Base-by-base conservation (phyloP, 2,329 filamentous ascomycete species). In the Alternaria viburni region DNA sequence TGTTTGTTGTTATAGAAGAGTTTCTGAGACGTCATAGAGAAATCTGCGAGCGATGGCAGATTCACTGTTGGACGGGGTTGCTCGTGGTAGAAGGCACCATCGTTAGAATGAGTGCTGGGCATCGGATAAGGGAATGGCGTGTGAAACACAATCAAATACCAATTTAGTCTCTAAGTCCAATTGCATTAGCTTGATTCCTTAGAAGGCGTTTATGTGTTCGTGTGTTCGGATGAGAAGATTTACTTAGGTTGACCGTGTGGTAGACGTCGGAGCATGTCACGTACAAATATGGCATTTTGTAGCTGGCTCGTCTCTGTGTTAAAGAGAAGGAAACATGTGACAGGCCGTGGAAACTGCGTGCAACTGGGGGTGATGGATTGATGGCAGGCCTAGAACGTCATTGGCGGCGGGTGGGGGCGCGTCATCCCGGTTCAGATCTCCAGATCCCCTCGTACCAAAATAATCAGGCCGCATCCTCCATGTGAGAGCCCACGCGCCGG, bases 401-500 rank as follows among this genome's bases (percentile, higher is more conserved):
- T 61, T 30, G 36, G 17, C 43, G 6, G 44, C 56, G 56, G 60
- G 56, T 43, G 59, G 50, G 57, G 26, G 51, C 51, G 61, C 61
- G 17, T 54, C 57, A 63, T 63, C 49, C 61, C 52, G 58, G 61
- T 54, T 54, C 58, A 59, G 49, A 62, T 62, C 21, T 58, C 54
- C 55, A 49, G 47, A 64, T 61, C 36, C 21, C 57, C 57, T 61
- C 58, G 36, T 43, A 23, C 52, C 51, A 64, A 47, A 50, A 47
- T 30, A 47, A 57, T 41, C 41, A 58, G 17, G 57, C 61, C 47
- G 59, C 54, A 58, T 36, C 55, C 51, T 54, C 43, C 32, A 57
- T 44, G 43, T 49, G 23, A 62, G 61, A 61, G 67, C 68, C 66
- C 66, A 69, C 66, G 62, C 68, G 68, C 65, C 68, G 67, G 64